Percentiles rank a stretch among this genome's conserved stretches.
phyloP scores from a whole-genome alignment of 192 early-diverging fungal genomes.

The Linnemannia exigua region DNA sequence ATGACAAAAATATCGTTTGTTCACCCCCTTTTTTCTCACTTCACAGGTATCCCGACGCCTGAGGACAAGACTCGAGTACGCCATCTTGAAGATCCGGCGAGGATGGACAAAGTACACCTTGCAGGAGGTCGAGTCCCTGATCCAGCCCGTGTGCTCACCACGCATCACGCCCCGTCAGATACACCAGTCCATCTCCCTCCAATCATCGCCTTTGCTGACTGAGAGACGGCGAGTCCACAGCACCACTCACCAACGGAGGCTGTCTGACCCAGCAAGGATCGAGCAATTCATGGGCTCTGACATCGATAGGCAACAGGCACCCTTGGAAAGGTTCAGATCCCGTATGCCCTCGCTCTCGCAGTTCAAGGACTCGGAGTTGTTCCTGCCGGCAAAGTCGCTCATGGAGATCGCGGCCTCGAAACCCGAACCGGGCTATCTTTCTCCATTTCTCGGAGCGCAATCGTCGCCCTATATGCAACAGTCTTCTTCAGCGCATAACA shows the following conservation, averaged over 20 bases:
- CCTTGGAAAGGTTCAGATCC: conserved; percentile 15
- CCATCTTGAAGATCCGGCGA: conserved; percentile 47
- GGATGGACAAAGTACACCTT: conserved; percentile 56
- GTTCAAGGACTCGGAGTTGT: conserved; percentile 49
- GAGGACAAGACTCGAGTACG: conserved; percentile 51
- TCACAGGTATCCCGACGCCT: conserved; percentile 42
- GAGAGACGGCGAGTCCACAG: conserved; percentile 9
- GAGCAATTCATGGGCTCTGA: background rate
- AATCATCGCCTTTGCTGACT: conserved; percentile 20
- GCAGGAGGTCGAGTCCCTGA: conserved; percentile 50
- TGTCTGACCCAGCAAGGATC: conserved; percentile 16
- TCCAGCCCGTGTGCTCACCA: conserved; percentile 43
- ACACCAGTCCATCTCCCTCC: conserved; percentile 26
- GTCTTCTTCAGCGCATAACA: background rate
- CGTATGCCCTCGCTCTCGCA: conserved; percentile 42
- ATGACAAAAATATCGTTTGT: background rate
- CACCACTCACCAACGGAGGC: conserved; percentile 1
- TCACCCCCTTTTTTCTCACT: conserved; percentile 12
- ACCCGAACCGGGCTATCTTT: conserved; percentile 40
- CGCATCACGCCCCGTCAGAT: conserved; percentile 23
- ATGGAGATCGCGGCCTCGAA: conserved; percentile 51
- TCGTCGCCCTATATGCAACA: background rate
- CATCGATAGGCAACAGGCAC: background rate
- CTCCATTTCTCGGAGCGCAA: conserved; percentile 5
- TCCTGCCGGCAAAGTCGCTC: conserved; percentile 44